phyloP scores from a whole-genome alignment of 192 early-diverging fungal species.

The Phycomyces blakesleeanus region DNA sequence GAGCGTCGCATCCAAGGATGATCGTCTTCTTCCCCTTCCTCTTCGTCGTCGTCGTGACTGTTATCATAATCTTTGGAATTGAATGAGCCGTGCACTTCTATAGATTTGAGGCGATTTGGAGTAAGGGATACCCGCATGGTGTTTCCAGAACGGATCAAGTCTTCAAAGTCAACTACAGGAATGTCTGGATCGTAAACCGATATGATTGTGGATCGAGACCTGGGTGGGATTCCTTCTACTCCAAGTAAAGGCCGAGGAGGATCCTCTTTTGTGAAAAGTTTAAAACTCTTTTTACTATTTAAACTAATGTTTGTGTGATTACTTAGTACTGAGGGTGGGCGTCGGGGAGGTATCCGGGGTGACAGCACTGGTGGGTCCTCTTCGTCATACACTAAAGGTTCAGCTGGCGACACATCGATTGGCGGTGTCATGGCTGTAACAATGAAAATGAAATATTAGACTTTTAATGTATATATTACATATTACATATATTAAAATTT shows the following conservation, averaged over 20 bases:
- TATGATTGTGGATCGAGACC: not conserved
- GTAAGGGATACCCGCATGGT: conserved; percentile 59
- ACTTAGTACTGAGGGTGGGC: not conserved
- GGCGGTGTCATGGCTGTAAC: too few relatives aligned
- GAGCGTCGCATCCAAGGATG: not conserved
- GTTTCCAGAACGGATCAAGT: conserved; percentile 47
- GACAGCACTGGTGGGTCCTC: not conserved
- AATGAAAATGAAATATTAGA: too few relatives aligned
- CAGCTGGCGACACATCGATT: too few relatives aligned
- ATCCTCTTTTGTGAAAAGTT: conserved; percentile 23
- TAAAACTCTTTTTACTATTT: conserved; percentile 26
- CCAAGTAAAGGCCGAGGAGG: not conserved
- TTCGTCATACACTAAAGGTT: not conserved
- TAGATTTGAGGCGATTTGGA: conserved; percentile 54
- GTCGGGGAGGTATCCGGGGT: not conserved
- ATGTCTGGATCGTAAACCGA: conserved; percentile 21
- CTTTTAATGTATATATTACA: too few relatives aligned
- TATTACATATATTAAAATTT: too few relatives aligned
- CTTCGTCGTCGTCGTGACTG: too few relatives aligned
- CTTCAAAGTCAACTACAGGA: conserved; percentile 42
- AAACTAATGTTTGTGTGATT: not conserved
- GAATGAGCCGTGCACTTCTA: conserved; percentile 35
- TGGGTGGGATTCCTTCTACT: not conserved
- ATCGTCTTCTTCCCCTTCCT: not conserved
- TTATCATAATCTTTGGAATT: too few relatives aligned